Evolutionary conservation across 768 basidiomycete genomes (phyloP).

Genomic region (Calvatia gigantea): DNA sequence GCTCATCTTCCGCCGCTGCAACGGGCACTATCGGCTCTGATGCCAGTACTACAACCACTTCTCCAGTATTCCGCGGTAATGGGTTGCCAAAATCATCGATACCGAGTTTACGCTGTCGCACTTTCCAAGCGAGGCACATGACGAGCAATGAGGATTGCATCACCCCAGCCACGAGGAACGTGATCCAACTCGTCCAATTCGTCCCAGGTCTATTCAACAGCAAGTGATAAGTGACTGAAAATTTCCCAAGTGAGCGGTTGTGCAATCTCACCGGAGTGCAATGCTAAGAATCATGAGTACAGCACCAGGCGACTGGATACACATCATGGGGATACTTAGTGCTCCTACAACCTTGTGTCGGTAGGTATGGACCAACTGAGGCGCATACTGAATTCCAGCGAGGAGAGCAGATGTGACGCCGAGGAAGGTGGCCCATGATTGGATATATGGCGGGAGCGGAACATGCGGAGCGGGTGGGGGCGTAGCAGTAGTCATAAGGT

Average conservation of each 20-base stretch:
- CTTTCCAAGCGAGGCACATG: conserved; percentile 86
- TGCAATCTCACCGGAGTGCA: conserved; percentile 57
- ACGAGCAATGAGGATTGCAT: conserved; percentile 80
- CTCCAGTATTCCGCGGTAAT: background rate
- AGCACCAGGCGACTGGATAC: conserved; percentile 89
- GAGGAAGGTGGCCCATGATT: conserved; percentile 79
- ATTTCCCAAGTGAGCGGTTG: background rate
- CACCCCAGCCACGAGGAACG: conserved; percentile 74
- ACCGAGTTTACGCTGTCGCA: conserved; percentile 66
- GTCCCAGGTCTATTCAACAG: conserved; percentile 60
- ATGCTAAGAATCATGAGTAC: conserved; percentile 84
- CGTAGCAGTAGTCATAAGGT: conserved; percentile 47
- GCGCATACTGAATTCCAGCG: conserved; percentile 82
- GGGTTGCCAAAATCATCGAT: conserved; percentile 90
- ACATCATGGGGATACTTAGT: conserved; percentile 93
- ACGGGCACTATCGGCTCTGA: background rate
- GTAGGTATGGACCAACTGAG: conserved; percentile 83
- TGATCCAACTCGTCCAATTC: conserved; percentile 89
- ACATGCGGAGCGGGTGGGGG: conserved; percentile 28
- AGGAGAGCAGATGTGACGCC: conserved; percentile 79
- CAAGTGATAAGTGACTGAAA: background rate
- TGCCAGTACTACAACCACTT: background rate
- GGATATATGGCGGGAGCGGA: conserved; percentile 29
- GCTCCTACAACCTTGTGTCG: conserved; percentile 81
- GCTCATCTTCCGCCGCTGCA: background rate